Base-by-base conservation (phyloP, 2,329 filamentous ascomycete species). In the Penicillium sp. region DNA sequence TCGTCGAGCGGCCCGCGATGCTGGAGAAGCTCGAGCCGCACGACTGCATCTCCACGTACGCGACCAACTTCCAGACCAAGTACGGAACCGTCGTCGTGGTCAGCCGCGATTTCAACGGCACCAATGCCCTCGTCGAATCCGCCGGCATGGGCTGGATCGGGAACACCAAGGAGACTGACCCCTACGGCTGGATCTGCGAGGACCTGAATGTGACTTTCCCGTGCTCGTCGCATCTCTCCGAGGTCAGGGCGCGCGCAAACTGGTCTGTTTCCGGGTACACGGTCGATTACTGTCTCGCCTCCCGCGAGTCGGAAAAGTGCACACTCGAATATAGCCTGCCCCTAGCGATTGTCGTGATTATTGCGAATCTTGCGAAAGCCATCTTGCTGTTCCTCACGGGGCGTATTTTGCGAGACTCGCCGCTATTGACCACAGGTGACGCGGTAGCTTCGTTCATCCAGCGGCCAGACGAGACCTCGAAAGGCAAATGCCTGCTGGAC, bases 301-400 rank as follows among this genome's bases (percentile, higher is more conserved):
- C 73, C 50, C 44, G 53, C 17, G 50, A 68, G 0, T 50, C 66
- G 1, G 65, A 71, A 31, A 31, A 59, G 1, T 73, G 70, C 48
- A 62, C 56, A 7, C 48, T 71, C 7, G 45, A 61, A 30, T 69
- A 65, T 52, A 68, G 64, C 49, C 48, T 65, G 7, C 61, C 66
- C 11, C 38, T 67, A 35, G 50, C 41, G 4, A 31, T 69, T 7
- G 47, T 64, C 15, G 63, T 72, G 3, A 69, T 73, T 17, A 21
- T 61, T 2, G 66, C 64, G 38, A 73, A 69, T 47, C 8, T 66
- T 3, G 44, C 21, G 23, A 56, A 56, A 38, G 26, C 53, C 7
- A 7, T 56, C 23, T n/a, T 23, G n/a, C 30, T 46, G 26, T 56
- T 8, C 31, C 3, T 47, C 1, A 29, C 44, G 3, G 41, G 29